phyloP scores from a whole-genome alignment of 257 asterid species.

The Verbena officinalis region DNA sequence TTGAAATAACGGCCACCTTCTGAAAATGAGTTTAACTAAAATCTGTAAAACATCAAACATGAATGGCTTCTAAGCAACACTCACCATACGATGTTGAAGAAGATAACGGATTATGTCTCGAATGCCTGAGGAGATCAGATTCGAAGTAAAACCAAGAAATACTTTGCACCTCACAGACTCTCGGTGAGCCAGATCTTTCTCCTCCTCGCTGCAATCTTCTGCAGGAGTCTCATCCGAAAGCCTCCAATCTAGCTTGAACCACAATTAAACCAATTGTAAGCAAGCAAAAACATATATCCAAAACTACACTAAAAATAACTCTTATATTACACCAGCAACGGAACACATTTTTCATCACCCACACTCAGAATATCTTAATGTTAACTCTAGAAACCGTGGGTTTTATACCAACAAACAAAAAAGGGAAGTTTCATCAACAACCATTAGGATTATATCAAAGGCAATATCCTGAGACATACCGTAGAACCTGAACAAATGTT shows the following conservation, averaged over 20 bases:
- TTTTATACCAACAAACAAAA: not conserved
- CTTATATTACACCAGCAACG: not conserved
- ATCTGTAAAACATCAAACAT: not conserved
- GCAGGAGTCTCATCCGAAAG: constrained; percentile 71
- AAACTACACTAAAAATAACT: not conserved
- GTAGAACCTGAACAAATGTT: not conserved
- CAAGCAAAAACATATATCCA: constrained; percentile 22
- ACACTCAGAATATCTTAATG: not conserved
- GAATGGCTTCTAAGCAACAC: constrained; percentile 30
- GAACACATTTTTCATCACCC: not conserved
- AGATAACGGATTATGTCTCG: constrained; percentile 82
- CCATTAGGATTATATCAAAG: not conserved
- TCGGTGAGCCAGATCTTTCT: constrained; percentile 57
- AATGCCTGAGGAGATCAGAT: constrained; percentile 88
- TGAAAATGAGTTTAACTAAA: constrained; percentile 13
- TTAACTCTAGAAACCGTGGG: not conserved
- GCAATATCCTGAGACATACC: not conserved
- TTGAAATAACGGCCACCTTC: not conserved
- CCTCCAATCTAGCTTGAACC: constrained; percentile 93
- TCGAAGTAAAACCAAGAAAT: constrained; percentile 92
- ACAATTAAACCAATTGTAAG: constrained; percentile 24
- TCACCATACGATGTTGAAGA: constrained; percentile 83
- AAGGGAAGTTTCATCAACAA: not conserved
- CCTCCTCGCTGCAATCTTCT: constrained; percentile 75
- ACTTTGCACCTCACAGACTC: constrained; percentile 77